These are phyloP conservation scores for Amylostereum chailletii DNA, from an alignment of 1,284 basidiomycete species.

Conservation along the genomic window DNA sequence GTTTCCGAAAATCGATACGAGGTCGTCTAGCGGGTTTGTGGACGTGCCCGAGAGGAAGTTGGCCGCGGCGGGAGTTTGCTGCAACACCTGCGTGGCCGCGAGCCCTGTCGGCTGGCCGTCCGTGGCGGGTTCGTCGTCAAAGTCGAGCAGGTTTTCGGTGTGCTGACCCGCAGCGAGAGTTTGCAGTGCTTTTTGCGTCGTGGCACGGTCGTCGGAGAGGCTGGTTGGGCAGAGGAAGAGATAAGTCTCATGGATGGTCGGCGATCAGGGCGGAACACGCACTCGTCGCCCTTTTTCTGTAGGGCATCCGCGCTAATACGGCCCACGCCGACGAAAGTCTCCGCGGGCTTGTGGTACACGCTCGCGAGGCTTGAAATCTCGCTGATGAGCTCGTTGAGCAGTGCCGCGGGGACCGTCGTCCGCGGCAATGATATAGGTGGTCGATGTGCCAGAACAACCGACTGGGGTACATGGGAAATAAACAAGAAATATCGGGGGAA, in stretches of 20 bases:
- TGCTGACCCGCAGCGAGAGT: slow-evolving; percentile 87
- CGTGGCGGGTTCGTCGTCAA: slow-evolving; percentile 64
- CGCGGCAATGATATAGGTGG: slow-evolving; percentile 91
- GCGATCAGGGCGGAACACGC: slow-evolving; percentile 6
- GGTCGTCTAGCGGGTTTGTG: slow-evolving; percentile 82
- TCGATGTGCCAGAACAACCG: slow-evolving; percentile 84
- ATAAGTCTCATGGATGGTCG: slow-evolving; percentile 5
- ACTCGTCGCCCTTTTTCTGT: slow-evolving; percentile 56
- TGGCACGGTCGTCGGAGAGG: slow-evolving; percentile 53
- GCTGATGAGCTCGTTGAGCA: slow-evolving; percentile 89
- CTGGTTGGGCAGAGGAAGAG: slow-evolving; percentile 19
- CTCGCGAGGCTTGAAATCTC: slow-evolving; percentile 86
- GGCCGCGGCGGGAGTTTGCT: slow-evolving; percentile 62
- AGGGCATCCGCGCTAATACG: slow-evolving; percentile 81
- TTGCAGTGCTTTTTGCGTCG: slow-evolving; percentile 78
- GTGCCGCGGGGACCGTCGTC: slow-evolving; percentile 81
- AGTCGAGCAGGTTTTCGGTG: slow-evolving; percentile 92
- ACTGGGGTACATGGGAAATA: slow-evolving; percentile 31
- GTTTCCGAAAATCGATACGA: slow-evolving; percentile 80
- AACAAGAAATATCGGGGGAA: background rate
- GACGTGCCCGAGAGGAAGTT: slow-evolving; percentile 65
- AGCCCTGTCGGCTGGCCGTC: slow-evolving; percentile 63
- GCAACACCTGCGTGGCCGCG: slow-evolving; percentile 65
- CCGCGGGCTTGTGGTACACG: slow-evolving; percentile 94
- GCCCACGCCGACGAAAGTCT: slow-evolving; percentile 84